Percentiles rank a stretch among this genome's conserved stretches.
These are phyloP conservation scores for Pholiota conissans DNA, from an alignment of 768 basidiomycete species.

Conservation along the genomic window DNA sequence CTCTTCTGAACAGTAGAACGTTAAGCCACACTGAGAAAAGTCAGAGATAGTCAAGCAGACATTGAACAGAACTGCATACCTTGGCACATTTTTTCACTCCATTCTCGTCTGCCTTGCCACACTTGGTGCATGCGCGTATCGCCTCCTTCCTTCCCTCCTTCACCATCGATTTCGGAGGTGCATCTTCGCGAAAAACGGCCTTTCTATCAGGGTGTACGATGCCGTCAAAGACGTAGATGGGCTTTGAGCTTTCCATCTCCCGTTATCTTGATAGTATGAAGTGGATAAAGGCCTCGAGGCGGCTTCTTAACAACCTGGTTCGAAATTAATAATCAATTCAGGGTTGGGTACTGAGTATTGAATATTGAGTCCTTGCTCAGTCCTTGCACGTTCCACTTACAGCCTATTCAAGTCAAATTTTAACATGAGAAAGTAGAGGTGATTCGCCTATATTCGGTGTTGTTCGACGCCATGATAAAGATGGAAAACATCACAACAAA, in stretches of 20 bases:
- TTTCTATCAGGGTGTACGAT: slow-evolving; percentile 16
- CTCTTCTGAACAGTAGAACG: slow-evolving; percentile 15
- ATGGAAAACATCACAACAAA: too few species aligned
- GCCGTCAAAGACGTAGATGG: neutral
- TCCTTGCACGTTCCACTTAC: too few species aligned
- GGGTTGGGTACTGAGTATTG: neutral
- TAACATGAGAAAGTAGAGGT: too few species aligned
- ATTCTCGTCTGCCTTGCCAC: slow-evolving; percentile 2
- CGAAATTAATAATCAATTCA: neutral
- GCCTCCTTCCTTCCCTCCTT: slow-evolving; percentile 17
- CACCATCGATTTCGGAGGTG: slow-evolving; percentile 13
- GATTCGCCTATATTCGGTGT: too few species aligned
- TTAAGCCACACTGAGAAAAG: slow-evolving; percentile 12
- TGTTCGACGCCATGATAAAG: too few species aligned
- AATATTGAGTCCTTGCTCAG: too few species aligned
- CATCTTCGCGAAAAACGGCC: slow-evolving; percentile 9
- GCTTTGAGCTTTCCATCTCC: neutral
- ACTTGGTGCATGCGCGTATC: slow-evolving; percentile 14
- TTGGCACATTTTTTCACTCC: slow-evolving; percentile 11
- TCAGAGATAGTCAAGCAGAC: neutral
- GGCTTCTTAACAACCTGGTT: neutral
- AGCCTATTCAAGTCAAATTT: too few species aligned
- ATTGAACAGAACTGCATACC: neutral
- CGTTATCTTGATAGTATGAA: neutral
- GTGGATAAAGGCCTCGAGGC: neutral